Conservation (phyloP, 768 basidiomycete genomes). For the Boletales sp. region DNA sequence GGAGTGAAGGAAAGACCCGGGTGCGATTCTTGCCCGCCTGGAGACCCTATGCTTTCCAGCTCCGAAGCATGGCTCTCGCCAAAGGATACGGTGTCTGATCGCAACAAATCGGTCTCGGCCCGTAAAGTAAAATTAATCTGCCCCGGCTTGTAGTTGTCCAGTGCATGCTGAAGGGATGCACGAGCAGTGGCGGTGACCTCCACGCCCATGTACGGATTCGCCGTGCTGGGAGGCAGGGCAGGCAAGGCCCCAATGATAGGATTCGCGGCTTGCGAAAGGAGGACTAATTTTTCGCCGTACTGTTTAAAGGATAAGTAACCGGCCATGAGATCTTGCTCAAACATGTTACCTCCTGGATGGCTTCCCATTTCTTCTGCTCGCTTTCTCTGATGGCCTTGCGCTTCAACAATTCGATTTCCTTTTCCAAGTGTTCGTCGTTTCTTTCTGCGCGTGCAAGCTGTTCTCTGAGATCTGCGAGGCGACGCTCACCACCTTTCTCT, state of each 20-base stretch:
- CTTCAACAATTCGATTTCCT: constrained; percentile 67
- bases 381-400: constrained; percentile 74
- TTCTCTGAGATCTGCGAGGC: constrained; percentile 64
- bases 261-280: constrained; percentile 68
- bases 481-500: constrained; percentile 61
- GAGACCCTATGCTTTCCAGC: constrained; percentile 40
- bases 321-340: constrained; percentile 1
- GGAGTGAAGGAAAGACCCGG: constrained; percentile 43
- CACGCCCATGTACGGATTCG: constrained; percentile 57
- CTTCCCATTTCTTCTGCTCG: constrained; percentile 76
- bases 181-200: constrained; percentile 66
- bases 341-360: constrained; percentile 63
- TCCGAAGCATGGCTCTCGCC: constrained; percentile 81
- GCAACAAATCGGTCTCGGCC: constrained; percentile 49
- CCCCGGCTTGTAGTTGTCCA: constrained; percentile 77
- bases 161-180: constrained; percentile 70
- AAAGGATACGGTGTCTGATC: constrained; percentile 78
- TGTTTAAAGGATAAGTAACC: constrained; percentile 25
- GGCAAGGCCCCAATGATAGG: constrained; percentile 64
- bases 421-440: constrained; percentile 65
- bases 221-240: constrained; percentile 55
- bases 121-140: constrained; percentile 51
- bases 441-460: constrained; percentile 63
- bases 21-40: constrained; percentile 22
- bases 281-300: constrained; percentile 79